Evolutionary conservation across 148 eudicot species (phyloP).

Genomic region (Polygonum maritimum): DNA sequence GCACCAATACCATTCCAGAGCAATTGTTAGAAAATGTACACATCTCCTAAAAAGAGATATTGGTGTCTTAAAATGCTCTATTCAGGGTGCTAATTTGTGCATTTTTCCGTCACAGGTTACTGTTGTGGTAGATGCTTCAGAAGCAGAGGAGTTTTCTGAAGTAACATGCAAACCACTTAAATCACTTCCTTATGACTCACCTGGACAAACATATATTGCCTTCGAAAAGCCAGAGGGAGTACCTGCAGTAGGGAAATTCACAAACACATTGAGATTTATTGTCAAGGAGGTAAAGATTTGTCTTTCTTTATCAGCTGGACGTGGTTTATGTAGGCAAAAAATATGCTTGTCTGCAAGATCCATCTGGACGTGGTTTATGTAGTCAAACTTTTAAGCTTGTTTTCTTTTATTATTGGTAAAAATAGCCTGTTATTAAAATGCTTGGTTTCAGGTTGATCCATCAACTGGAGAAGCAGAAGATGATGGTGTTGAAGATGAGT

Average conservation of each 20-base stretch:
- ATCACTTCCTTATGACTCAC: conserved; percentile 89
- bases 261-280: conserved; percentile 61
- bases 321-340: not conserved
- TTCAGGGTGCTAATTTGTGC: not conserved
- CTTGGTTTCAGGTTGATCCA: conserved; percentile 67
- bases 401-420: not conserved
- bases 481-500: conserved; percentile 92
- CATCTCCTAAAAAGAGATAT: not conserved
- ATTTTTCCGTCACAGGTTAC: conserved; percentile 42
- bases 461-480: conserved; percentile 96
- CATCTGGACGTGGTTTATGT: not conserved
- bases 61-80: conserved; percentile 4
- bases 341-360: not conserved
- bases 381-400: not conserved
- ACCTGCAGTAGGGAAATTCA: conserved; percentile 72
- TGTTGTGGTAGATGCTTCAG: conserved; percentile 89
- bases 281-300: conserved; percentile 66
- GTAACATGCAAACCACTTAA: conserved; percentile 54
- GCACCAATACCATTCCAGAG: conserved; percentile 94
- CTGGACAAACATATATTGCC: conserved; percentile 89
- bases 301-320: not conserved
- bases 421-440: not conserved
- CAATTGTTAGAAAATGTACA: conserved; percentile 84
- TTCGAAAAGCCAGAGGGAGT: conserved; percentile 88
- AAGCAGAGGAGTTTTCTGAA: conserved; percentile 92